phyloP scores from a whole-genome alignment of 2,329 filamentous ascomycete genomes.

The Sarocladiaceae sp. region DNA sequence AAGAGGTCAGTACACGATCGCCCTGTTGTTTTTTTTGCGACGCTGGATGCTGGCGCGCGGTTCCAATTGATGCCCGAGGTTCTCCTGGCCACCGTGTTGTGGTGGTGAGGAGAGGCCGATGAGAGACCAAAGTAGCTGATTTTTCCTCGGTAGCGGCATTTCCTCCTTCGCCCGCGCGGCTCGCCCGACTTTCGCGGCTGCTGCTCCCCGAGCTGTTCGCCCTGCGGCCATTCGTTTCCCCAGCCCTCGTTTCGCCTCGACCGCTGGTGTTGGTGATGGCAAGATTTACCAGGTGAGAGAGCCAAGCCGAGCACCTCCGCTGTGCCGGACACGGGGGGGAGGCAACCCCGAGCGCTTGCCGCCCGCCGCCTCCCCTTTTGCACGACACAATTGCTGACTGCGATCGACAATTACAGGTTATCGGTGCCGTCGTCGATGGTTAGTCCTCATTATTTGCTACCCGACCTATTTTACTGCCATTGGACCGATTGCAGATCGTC shows the following conservation, averaged over 20 bases:
- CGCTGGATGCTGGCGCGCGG: not conserved
- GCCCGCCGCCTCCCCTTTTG: not conserved
- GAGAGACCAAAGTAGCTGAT: slow-evolving; percentile 9
- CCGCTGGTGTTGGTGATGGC: slow-evolving; percentile 54
- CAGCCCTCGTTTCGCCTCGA: slow-evolving; percentile 56
- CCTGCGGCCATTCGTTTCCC: slow-evolving; percentile 52
- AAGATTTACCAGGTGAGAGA: slow-evolving; percentile 64
- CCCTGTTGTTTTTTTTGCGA: not conserved
- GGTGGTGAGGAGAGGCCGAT: slow-evolving; percentile 1
- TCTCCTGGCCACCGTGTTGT: slow-evolving; percentile 13
- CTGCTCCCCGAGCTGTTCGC: slow-evolving; percentile 52
- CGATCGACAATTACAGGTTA: slow-evolving; percentile 69
- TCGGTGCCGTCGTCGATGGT: slow-evolving; percentile 99
- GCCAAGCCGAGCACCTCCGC: slow-evolving; percentile 9
- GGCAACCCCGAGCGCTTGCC: slow-evolving; percentile 2
- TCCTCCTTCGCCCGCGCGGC: slow-evolving; percentile 59
- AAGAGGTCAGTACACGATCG: slow-evolving; percentile 61
- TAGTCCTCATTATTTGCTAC: slow-evolving; percentile 37
- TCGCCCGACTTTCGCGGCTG: slow-evolving; percentile 56
- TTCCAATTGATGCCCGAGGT: slow-evolving; percentile 38
- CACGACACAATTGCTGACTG: slow-evolving; percentile 6
- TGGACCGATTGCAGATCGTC: slow-evolving; percentile 13
- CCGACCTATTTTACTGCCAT: slow-evolving; percentile 1
- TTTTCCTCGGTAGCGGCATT: slow-evolving; percentile 54
- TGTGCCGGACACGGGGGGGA: slow-evolving; percentile 10